Conservation (phyloP, 2,329 filamentous ascomycete species). For the Magnaporthiopsis rhizophila region DNA sequence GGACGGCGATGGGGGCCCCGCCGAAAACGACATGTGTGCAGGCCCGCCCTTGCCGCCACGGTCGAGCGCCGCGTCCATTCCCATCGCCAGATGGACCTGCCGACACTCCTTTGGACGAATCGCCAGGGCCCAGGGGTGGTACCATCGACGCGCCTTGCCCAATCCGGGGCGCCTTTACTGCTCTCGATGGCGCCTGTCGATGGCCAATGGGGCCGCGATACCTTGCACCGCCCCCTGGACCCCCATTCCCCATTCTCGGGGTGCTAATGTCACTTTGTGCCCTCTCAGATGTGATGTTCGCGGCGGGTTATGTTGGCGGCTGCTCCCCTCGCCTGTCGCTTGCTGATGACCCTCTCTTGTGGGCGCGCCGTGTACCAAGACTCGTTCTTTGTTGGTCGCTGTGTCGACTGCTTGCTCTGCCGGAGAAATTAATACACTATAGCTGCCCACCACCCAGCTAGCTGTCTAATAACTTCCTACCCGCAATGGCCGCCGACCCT, state of each 20-base stretch:
- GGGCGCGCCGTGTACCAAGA: not conserved
- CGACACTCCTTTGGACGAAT: not conserved
- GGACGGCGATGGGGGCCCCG: not conserved
- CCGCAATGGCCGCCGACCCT: not conserved
- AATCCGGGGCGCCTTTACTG: not conserved
- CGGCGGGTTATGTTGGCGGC: not conserved
- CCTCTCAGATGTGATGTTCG: not conserved
- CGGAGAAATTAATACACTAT: not conserved
- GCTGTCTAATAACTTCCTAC: not conserved
- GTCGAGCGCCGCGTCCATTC: not conserved
- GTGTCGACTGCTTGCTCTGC: not conserved
- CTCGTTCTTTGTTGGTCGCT: not conserved
- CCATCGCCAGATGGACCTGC: not conserved
- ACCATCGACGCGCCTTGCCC: not conserved
- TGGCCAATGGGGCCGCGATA: not conserved
- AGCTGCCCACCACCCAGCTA: not conserved
- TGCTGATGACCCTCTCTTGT: not conserved
- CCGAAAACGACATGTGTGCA: not conserved
- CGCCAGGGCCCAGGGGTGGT: not conserved
- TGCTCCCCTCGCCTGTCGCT: not conserved
- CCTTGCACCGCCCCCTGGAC: not conserved
- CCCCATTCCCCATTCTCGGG: not conserved
- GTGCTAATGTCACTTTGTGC: not conserved
- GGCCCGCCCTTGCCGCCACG: not conserved
- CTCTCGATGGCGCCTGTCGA: not conserved